Percentiles rank a stretch among this genome's conserved stretches.
These are phyloP conservation scores for Plasmodium chabaudi DNA, from an alignment of 169 alveolate species.

Conservation along the genomic window DNA sequence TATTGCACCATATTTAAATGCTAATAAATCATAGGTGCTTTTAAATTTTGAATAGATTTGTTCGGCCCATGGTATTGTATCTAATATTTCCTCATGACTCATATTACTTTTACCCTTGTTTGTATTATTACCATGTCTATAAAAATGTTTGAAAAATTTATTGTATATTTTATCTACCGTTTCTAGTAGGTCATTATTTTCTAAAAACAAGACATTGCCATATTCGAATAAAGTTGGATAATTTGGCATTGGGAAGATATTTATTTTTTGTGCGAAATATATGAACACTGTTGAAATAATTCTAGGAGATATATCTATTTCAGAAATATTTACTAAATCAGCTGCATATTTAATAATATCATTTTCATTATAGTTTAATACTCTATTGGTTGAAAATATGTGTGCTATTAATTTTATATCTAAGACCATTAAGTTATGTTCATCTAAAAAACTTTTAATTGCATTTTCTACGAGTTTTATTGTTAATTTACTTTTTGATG, in stretches of 20 bases:
- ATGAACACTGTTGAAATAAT: slow-evolving; percentile 14
- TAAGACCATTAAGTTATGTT: slow-evolving; percentile 7
- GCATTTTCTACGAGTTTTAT: slow-evolving; percentile 28
- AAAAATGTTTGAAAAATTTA: slow-evolving; percentile 26
- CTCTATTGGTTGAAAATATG: slow-evolving; percentile 22
- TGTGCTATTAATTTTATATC: slow-evolving; percentile 27
- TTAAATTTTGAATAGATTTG: slow-evolving; percentile 6
- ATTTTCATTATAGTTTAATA: slow-evolving; percentile 36
- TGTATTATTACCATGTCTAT: not conserved
- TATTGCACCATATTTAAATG: slow-evolving; percentile 31
- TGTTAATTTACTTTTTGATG: slow-evolving; percentile 33
- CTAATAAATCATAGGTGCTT: slow-evolving; percentile 42
- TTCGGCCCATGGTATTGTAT: slow-evolving; percentile 41
- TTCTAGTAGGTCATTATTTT: slow-evolving; percentile 37
- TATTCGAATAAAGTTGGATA: slow-evolving; percentile 14
- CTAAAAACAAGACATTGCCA: slow-evolving; percentile 5
- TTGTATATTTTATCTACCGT: slow-evolving; percentile 17
- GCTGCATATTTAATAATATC: slow-evolving; percentile 24
- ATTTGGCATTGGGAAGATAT: slow-evolving; percentile 28
- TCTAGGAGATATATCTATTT: slow-evolving; percentile 47
- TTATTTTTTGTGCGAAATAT: slow-evolving; percentile 24
- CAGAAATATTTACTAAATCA: slow-evolving; percentile 44
- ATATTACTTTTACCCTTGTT: not conserved
- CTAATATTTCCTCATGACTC: not conserved
- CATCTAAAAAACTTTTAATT: slow-evolving; percentile 18